Base-by-base conservation (phyloP, 1,284 basidiomycete species). In the Pisolithus thermaeus region DNA sequence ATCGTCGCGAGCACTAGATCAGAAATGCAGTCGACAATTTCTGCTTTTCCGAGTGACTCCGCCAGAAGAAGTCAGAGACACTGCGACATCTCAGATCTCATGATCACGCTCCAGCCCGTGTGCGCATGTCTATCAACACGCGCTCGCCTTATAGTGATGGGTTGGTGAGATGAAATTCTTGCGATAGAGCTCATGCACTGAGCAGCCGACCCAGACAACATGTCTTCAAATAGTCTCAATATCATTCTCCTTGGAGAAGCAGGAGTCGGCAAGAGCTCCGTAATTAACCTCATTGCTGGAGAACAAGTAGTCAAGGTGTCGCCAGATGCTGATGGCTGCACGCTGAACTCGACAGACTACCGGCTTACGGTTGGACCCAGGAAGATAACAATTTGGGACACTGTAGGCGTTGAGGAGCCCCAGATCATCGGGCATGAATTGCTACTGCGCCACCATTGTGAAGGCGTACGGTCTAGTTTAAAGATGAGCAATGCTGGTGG, bases 361-460 rank as follows among this genome's bases (percentile, higher is more conserved):
- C 12, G 22, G 38, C 40, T 50, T 18, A 45, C 14, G 18, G 22
- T 48, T 16, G 32, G 36, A 8, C 18, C 36, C 12, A 51, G 18
- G 44, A 23, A 12, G 18, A 38, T 45, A 41, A 42, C 50, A 28
- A 38, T 57, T 12, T 54, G 49, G 44, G 67, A 70, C 49, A 69
- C 67, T 9, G 62, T 62, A 2, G 69, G 69, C 16, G 61, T 71
- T 7, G 54, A 68, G 37, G 68, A 70, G 42, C 62, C 63, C 22
- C 36, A 41, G 8, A 9, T 58, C 18, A 20, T 20, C 47, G 60
- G 2, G 53, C 11, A n/a, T 62, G 54, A n/a, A 56, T 52, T 16
- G 59, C 61, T 35, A 57, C 56, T 18, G 58, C 53, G 36, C 64
- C 0, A 63, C 66, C 8, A 61, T 70, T 36, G 53, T 57, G 4